Base-by-base conservation (phyloP, 208 protist species). In the Trypanosoma mega region DNA sequence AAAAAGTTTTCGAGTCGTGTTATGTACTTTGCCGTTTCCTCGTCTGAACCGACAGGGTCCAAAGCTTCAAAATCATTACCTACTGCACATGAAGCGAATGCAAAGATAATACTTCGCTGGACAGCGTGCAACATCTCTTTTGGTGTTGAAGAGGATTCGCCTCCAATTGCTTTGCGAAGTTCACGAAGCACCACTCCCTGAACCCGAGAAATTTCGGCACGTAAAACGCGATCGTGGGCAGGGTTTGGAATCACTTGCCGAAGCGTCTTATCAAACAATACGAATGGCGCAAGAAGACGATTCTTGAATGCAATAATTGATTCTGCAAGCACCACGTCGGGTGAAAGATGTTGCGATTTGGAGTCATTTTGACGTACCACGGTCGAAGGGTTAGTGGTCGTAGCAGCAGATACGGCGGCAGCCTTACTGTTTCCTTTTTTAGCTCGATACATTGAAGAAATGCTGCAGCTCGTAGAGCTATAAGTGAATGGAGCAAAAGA, bases 121-220 rank as follows among this genome's bases (percentile, higher is more conserved):
- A 83, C 41, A 14, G 48, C 59, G 43, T 76, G 85, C 26, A 89
- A 73, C 2, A 79, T 62, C 54, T 89, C 72, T 44, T 83, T 82
- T 0, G 82, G 78, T 1, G 82, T 85, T 37, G 49, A 59, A 11
- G 46, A 57, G 11, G 36, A 33, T 31, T 73, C 56, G 6, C 24
- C 9, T 34, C 72, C 56, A 16, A 76, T 48, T 5, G 67, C 54
- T 12, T 54, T 63, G 14, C 73, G 69, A 45, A 89, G 61, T 23
- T 74, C 59, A 33, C 68, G 56, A 34, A 89, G 54, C 6, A 85
- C 14, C 8, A 72, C 58, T 37, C 74, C 72, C 59, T 86, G 78
- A 18, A 80, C 47, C 8, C 68, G 72, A 8, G 77, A 62, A 12
- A 90, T 58, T 36, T 85, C 70, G 0, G 56, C 33, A 21, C 67